Conservation (phyloP, 2,329 filamentous ascomycete genomes). For the Ascochyta fabae region DNA sequence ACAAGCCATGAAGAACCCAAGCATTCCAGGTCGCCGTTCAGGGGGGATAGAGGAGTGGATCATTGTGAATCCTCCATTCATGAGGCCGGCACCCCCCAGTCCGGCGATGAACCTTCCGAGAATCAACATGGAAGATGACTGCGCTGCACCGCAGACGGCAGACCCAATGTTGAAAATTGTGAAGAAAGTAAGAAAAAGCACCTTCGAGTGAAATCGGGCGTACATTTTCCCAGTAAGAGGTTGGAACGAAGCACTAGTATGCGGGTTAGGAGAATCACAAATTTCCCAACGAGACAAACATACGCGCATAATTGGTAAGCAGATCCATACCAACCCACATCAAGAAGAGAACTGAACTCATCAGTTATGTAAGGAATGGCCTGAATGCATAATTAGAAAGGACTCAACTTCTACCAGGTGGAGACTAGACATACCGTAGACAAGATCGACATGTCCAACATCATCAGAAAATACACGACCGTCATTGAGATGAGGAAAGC, state of each 20-base stretch:
- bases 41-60: conserved; percentile 50
- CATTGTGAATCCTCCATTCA: conserved; percentile 49
- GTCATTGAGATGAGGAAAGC: conserved; percentile 9
- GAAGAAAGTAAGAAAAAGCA: conserved; percentile 15
- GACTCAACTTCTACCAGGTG: neutral
- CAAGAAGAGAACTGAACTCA: conserved; percentile 24
- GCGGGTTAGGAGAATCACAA: neutral
- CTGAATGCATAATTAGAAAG: neutral
- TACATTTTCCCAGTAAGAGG: conserved; percentile 29
- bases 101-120: conserved; percentile 23
- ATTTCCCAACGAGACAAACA: neutral
- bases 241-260: conserved; percentile 14
- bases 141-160: conserved; percentile 24
- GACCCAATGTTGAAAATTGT: conserved; percentile 23
- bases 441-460: conserved; percentile 28
- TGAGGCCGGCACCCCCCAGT: conserved; percentile 38
- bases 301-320: conserved; percentile 51
- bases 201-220: conserved; percentile 14
- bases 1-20: conserved; percentile 53
- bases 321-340: conserved; percentile 30
- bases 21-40: conserved; percentile 51
- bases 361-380: conserved; percentile 29
- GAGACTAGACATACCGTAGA: conserved; percentile 16
- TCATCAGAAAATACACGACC: conserved; percentile 18
- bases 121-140: conserved; percentile 19